Percentiles rank a stretch among this genome's conserved stretches.
Conservation (phyloP, 805 yeast genomes). For the Yarrowia hollandica region DNA sequence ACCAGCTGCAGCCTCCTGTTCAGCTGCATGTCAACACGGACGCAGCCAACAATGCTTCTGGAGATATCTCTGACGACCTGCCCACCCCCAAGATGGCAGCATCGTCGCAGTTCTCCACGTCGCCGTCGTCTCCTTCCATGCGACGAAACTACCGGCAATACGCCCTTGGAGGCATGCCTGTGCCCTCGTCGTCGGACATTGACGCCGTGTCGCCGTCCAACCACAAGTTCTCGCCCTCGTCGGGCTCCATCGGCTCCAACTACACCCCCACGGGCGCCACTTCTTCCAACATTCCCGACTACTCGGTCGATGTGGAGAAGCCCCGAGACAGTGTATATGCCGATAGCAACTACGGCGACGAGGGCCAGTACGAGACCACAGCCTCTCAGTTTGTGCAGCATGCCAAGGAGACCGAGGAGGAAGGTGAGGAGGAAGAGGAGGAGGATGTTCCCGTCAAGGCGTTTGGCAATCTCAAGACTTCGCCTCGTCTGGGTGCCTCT, state of each 20-base stretch:
- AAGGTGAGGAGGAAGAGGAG: conserved; percentile 18
- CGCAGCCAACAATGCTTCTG: neutral
- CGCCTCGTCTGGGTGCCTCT: neutral
- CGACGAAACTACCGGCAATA: conserved; percentile 26
- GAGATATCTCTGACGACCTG: conserved; percentile 6
- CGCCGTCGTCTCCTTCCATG: conserved; percentile 20
- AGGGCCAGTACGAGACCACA: neutral
- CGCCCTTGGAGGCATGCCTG: conserved; percentile 21
- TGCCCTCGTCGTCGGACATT: conserved; percentile 12
- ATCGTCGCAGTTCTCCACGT: neutral
- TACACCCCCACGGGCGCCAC: neutral
- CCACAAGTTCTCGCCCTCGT: conserved; percentile 16
- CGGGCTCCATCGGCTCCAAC: conserved; percentile 13
- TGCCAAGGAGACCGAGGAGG: too few relatives aligned
- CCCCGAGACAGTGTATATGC: conserved; percentile 20
- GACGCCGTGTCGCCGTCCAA: conserved; percentile 11
- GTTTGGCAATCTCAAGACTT: conserved; percentile 15
- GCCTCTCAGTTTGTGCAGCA: conserved; percentile 17
- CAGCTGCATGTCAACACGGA: conserved; percentile 21
- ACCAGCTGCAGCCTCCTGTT: conserved; percentile 13
- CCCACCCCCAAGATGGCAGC: conserved; percentile 19
- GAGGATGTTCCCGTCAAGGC: conserved; percentile 12
- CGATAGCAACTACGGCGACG: conserved; percentile 11
- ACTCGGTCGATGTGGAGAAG: conserved; percentile 20
- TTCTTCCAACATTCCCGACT: conserved; percentile 1